These are phyloP conservation scores for Stereum hirsutum DNA, from an alignment of 1,284 basidiomycete species.

Conservation along the genomic window DNA sequence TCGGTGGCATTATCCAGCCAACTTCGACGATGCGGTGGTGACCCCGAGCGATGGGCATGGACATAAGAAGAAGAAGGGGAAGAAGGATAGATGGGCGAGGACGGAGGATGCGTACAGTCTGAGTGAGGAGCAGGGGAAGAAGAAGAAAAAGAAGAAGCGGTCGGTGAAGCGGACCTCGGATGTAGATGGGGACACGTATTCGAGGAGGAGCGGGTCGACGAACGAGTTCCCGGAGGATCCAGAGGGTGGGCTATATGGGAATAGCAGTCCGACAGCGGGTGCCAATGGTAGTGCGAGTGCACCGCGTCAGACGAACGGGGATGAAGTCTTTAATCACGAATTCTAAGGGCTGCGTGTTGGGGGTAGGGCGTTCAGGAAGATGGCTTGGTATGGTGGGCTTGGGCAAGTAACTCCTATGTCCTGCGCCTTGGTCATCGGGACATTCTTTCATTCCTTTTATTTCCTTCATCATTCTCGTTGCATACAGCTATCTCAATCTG, in stretches of 20 bases:
- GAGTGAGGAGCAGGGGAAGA: conserved; percentile 37
- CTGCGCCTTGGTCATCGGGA: too few relatives aligned
- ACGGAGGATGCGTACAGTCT: conserved; percentile 72
- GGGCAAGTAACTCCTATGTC: too few relatives aligned
- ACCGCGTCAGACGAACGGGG: conserved; percentile 15
- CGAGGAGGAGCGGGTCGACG: conserved; percentile 37
- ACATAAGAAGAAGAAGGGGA: conserved; percentile 54
- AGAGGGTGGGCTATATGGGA: conserved; percentile 54
- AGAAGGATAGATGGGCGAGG: conserved; percentile 78
- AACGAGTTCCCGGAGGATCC: conserved; percentile 63
- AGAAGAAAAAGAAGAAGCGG: conserved; percentile 28
- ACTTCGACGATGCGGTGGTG: conserved; percentile 74
- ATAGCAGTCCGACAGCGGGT: conserved; percentile 13
- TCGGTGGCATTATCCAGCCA: conserved; percentile 76
- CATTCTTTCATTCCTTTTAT: too few relatives aligned
- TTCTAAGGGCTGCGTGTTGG: too few relatives aligned
- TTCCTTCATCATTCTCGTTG: too few relatives aligned
- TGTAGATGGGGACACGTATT: conserved; percentile 29
- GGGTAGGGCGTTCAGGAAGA: too few relatives aligned
- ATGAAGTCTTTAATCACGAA: conserved; percentile 37
- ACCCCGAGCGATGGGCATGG: conserved; percentile 29
- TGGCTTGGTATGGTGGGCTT: too few relatives aligned
- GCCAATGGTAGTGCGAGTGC: conserved; percentile 13
- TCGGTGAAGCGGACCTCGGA: conserved; percentile 25
- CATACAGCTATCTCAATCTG: too few relatives aligned